A percentile compares a stretch with the other conserved stretches of the same genome.
Conservation (phyloP, 192 early-diverging fungal species). For the Umbelopsis vinacea region DNA sequence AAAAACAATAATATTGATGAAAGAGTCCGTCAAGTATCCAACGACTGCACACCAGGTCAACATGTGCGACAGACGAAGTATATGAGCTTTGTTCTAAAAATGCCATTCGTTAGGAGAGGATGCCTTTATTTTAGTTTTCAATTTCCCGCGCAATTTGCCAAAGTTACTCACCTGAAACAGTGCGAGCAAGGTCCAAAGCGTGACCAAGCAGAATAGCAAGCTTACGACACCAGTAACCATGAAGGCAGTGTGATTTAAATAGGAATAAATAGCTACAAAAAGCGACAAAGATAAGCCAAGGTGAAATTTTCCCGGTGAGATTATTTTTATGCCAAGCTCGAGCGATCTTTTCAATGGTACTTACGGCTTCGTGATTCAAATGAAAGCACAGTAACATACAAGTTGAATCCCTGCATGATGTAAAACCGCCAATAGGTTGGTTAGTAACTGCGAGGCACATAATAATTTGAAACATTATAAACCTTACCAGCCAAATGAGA, state of each 20-base stretch:
- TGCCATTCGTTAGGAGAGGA: not conserved
- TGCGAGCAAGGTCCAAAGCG: constrained; percentile 26
- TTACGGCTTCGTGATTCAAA: constrained; percentile 38
- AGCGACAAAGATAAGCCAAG: not conserved
- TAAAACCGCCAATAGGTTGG: not conserved
- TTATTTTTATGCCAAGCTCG: not conserved
- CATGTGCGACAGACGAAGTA: constrained; percentile 14
- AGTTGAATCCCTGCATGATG: constrained; percentile 26
- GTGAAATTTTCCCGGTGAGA: not conserved
- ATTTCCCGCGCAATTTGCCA: not conserved
- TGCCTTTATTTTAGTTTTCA: no score
- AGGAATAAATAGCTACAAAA: constrained; percentile 40
- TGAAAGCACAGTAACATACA: constrained; percentile 27
- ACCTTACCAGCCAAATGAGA: constrained; percentile 35
- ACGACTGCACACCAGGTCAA: constrained; percentile 30
- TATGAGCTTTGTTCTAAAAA: constrained; percentile 28
- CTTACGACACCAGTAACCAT: constrained; percentile 31
- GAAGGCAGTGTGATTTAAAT: constrained; percentile 31
- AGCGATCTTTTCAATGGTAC: not conserved
- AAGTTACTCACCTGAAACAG: constrained; percentile 28
- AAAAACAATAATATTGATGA: constrained; percentile 39
- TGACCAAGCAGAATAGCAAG: constrained; percentile 28
- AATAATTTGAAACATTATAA: not conserved
- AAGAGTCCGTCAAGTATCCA: constrained; percentile 29
- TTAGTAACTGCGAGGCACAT: not conserved